Conservation (phyloP, 345 rosid genomes). For the Turnera subulata region DNA sequence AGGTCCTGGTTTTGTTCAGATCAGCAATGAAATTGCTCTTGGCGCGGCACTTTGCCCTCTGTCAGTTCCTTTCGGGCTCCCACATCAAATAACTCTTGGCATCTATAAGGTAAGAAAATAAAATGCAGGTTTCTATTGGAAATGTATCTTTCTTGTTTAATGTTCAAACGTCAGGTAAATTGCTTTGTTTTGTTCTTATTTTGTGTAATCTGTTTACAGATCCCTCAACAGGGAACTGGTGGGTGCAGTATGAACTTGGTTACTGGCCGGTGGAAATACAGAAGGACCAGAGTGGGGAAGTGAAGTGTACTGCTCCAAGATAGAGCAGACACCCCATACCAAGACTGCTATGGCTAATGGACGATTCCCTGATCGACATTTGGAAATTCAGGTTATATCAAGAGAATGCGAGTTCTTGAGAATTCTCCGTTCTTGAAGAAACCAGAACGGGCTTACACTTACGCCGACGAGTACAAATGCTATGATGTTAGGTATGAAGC, state of each 20-base stretch:
- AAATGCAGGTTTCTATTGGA: no score
- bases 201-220: constrained; percentile 20
- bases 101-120: constrained; percentile 44
- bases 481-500: constrained; percentile 24
- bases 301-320: constrained; percentile 47
- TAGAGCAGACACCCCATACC: constrained; percentile 44
- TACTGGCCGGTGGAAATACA: constrained; percentile 49
- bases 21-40: constrained; percentile 47
- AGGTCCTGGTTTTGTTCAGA: constrained; percentile 60
- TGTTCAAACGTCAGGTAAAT: background rate
- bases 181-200: background rate
- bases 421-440: constrained; percentile 35
- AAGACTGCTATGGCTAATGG: constrained; percentile 57
- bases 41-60: constrained; percentile 53
- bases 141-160: background rate
- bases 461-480: constrained; percentile 41
- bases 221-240: constrained; percentile 38
- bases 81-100: constrained; percentile 42
- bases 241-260: constrained; percentile 58
- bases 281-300: constrained; percentile 54
- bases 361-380: constrained; percentile 24
- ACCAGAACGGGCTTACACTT: constrained; percentile 37
- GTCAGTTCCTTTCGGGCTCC: constrained; percentile 35
- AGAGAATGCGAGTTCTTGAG: constrained; percentile 39
- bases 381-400: constrained; percentile 36